Base-by-base conservation (phyloP, 257 asterid genomes). In the Solanum phureja region DNA sequence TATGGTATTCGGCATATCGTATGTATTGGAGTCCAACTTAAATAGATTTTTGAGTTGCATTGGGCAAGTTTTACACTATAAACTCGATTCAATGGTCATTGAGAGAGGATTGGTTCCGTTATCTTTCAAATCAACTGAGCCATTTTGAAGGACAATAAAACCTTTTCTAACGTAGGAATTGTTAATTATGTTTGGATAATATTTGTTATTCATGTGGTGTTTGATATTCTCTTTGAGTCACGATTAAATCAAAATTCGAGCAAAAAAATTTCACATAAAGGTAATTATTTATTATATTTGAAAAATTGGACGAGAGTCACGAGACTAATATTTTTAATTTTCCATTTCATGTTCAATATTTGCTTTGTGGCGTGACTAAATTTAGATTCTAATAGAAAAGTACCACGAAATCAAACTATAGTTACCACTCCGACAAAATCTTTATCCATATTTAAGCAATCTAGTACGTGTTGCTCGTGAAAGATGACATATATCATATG, bases 111-210 rank as follows among this genome's bases (percentile, higher is more conserved):
- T 0, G 21, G 0, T 49, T 0, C 8, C 8, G 14, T 0, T 8
- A 49, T 0, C 21, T 1, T 49, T 1, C 8, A 49, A 14, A 14
- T 0, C 60, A 49, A 49, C 0, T 49, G 1, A 49, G 58, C 1
- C 8, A 49, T 14, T 49, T 49, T 0, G 8, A 49, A 49, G 21
- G 7, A 49, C 3, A 49, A 49, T 14, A 13, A 49, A 49, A 49
- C 3, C 58, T 49, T 49, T 14, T 6, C 7, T 49, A 49, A 0
- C 8, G 5, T 49, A 49, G 1, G 58, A 4, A 14, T 49, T 49
- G 58, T 49, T 58, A 58, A 21, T 58, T 58, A 58, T 58, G 6
- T 19, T 21, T 58, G 27, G 2, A 21, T 58, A 19, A 19, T 58
- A 21, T 19, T 7, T 56, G 10, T 19, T 3, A 0, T 19, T 7